Evolutionary conservation across 1,284 basidiomycete genomes (phyloP).

Genomic region (Cutaneotrichosporon cyanovorans): DNA sequence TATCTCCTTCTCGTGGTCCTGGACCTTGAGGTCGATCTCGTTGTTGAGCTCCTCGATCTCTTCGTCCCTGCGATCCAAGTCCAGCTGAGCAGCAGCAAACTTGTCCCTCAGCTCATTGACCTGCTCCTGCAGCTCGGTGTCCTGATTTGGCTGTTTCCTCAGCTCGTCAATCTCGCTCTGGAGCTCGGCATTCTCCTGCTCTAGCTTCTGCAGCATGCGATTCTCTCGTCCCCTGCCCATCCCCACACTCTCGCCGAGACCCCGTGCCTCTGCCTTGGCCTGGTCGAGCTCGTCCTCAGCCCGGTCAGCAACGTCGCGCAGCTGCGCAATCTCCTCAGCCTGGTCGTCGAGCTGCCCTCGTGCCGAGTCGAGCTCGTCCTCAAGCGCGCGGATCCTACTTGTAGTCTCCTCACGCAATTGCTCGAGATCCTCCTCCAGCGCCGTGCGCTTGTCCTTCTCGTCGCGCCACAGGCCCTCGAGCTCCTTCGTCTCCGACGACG

Average conservation of each 20-base stretch:
- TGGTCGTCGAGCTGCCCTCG: conserved; percentile 50
- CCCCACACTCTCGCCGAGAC: conserved; percentile 24
- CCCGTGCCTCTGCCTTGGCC: conserved; percentile 51
- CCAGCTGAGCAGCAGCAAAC: conserved; percentile 40
- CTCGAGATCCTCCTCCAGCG: conserved; percentile 24
- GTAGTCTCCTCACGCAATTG: conserved; percentile 55
- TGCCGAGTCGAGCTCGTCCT: conserved; percentile 60
- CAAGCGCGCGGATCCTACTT: conserved; percentile 60
- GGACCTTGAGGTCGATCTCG: conserved; percentile 40
- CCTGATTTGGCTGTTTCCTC: conserved; percentile 6
- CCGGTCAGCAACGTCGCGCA: conserved; percentile 50
- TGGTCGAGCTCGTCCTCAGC: conserved; percentile 56
- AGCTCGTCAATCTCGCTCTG: conserved; percentile 28
- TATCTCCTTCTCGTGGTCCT: conserved; percentile 41
- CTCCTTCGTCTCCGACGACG: conserved; percentile 30
- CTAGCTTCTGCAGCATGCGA: conserved; percentile 56
- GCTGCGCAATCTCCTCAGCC: conserved; percentile 52
- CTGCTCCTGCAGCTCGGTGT: conserved; percentile 41
- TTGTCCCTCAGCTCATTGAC: conserved; percentile 43
- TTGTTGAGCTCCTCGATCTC: conserved; percentile 45
- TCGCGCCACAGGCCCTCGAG: conserved; percentile 34
- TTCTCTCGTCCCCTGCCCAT: conserved; percentile 55
- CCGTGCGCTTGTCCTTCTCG: conserved; percentile 33
- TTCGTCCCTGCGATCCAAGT: conserved; percentile 42
- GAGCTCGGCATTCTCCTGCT: conserved; percentile 49